Conservation (phyloP, 306 rosid species). For the Gynostemma pentaphyllum region DNA sequence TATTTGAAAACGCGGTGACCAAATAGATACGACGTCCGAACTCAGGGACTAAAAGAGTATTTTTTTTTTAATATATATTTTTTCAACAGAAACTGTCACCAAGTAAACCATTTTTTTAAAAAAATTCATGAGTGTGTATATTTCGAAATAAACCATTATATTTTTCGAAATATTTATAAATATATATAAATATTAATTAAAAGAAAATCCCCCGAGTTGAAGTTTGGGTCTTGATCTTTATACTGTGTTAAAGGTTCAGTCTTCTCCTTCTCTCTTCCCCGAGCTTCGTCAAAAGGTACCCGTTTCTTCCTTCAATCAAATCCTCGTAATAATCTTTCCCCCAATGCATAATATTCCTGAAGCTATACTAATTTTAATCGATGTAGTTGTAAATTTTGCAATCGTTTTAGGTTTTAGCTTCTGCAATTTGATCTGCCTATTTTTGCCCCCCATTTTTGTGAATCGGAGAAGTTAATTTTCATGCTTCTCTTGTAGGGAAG, state of each 20-base stretch:
- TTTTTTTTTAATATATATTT: no score
- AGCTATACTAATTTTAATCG: not conserved
- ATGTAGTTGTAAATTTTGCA: not conserved
- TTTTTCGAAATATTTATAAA: no score
- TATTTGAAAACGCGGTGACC: no score
- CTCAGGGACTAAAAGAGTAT: no score
- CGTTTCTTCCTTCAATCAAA: not conserved
- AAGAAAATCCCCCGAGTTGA: constrained; percentile 1
- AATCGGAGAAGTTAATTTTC: not conserved
- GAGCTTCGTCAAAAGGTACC: not conserved
- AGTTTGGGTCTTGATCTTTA: not conserved
- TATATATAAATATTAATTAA: no score
- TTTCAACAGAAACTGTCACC: no score
- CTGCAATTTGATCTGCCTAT: not conserved
- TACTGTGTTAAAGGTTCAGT: not conserved
- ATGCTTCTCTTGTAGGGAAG: not conserved
- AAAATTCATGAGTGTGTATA: no score
- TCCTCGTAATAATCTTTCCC: not conserved
- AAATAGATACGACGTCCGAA: no score
- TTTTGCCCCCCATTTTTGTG: not conserved
- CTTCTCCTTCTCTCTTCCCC: not conserved
- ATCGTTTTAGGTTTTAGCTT: not conserved
- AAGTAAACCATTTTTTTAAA: no score
- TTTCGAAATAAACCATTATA: no score
- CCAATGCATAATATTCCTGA: not conserved